These are phyloP conservation scores for Rhamnella rubrinervis DNA, from an alignment of 331 rosid species.

Conservation along the genomic window DNA sequence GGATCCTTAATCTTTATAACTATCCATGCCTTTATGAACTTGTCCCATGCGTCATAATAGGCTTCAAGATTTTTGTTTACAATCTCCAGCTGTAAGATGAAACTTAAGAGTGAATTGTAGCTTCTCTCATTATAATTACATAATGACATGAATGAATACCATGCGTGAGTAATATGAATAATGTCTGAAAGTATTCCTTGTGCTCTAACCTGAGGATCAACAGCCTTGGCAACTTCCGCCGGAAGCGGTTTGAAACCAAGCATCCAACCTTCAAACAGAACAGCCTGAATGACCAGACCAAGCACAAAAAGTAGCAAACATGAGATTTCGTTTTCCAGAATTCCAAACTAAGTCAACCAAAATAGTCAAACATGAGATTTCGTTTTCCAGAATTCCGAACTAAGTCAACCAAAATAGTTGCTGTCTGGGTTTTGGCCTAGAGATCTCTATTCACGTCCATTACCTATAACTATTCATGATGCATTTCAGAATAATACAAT, in stretches of 20 bases:
- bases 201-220: slow-evolving; percentile 80
- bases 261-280: slow-evolving; percentile 97
- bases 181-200: neutral
- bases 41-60: slow-evolving; percentile 90
- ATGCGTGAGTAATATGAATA: slow-evolving; percentile 5
- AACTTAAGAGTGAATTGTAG: slow-evolving; percentile 10
- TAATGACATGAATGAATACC: neutral
- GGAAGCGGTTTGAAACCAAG: slow-evolving; percentile 91
- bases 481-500: neutral
- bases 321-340: slow-evolving; percentile 2
- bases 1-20: slow-evolving; percentile 86
- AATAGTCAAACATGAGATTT: slow-evolving; percentile 2
- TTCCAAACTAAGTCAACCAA: neutral
- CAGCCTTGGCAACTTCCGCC: slow-evolving; percentile 51
- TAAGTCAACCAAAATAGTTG: neutral
- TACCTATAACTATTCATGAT: neutral
- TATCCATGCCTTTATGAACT: slow-evolving; percentile 77
- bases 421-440: slow-evolving; percentile 1
- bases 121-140: neutral
- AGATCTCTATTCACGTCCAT: slow-evolving; percentile 8
- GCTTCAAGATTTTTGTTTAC: slow-evolving; percentile 75
- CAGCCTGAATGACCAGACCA: slow-evolving; percentile 53
- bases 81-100: slow-evolving; percentile 56
- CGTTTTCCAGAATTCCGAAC: neutral
- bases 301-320: slow-evolving; percentile 9